phyloP scores from a whole-genome alignment of 306 rosid species.

The Prunus campanulata region DNA sequence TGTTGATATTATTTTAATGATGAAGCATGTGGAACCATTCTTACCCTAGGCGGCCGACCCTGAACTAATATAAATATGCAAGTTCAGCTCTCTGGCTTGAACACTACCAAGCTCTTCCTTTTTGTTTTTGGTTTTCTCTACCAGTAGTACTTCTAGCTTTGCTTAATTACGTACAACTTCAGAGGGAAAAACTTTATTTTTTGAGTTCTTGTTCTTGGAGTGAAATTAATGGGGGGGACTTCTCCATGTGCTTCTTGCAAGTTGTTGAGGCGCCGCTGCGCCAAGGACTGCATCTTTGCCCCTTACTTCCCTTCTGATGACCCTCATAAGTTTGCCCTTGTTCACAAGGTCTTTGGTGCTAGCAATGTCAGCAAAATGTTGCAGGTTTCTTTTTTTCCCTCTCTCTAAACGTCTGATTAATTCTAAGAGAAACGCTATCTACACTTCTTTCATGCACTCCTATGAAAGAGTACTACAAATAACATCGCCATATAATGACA shows the following conservation, averaged over 20 bases:
- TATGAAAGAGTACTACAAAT: not conserved
- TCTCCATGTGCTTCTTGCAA: constrained; percentile 90
- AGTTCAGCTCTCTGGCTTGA: constrained; percentile 26
- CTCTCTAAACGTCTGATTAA: not conserved
- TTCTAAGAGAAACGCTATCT: not conserved
- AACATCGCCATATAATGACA: not conserved
- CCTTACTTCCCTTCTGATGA: constrained; percentile 82
- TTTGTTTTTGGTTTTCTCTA: not conserved
- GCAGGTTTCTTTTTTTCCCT: constrained; percentile 43
- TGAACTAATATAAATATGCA: constrained; percentile 51
- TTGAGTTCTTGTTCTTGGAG: not conserved
- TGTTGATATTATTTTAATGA: constrained; percentile 33
- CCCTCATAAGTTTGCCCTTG: constrained; percentile 73
- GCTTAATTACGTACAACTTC: not conserved
- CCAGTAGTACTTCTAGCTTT: not conserved
- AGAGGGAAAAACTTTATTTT: not conserved
- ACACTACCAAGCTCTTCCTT: not conserved
- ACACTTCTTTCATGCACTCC: not conserved
- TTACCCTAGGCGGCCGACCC: constrained; percentile 26
- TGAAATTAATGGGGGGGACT: constrained; percentile 49
- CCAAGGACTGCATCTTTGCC: constrained; percentile 69
- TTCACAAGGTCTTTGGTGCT: constrained; percentile 88
- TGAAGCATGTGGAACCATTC: constrained; percentile 51
- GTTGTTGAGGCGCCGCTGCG: constrained; percentile 77
- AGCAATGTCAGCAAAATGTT: constrained; percentile 87